These are phyloP conservation scores for Corymbia maculata DNA, from an alignment of 345 rosid species.

Conservation along the genomic window DNA sequence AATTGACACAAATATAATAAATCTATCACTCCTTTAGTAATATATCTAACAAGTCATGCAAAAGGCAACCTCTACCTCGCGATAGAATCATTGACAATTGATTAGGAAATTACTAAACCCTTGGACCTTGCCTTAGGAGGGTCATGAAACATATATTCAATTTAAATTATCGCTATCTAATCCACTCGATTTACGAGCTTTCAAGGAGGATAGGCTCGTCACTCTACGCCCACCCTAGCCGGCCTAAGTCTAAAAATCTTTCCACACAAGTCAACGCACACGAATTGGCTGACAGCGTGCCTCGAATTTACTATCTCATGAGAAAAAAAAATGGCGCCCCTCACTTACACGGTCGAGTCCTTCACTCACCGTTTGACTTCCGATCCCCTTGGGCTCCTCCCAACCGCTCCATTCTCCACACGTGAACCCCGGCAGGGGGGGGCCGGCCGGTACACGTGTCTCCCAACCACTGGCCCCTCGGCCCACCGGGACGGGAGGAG, in stretches of 20 bases:
- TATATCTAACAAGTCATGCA: neutral
- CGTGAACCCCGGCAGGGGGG: neutral
- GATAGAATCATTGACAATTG: neutral
- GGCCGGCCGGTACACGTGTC: slow-evolving; percentile 4
- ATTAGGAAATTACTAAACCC: neutral
- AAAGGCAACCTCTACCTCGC: neutral
- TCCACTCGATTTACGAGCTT: neutral
- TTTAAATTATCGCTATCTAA: neutral
- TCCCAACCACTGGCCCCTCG: neutral
- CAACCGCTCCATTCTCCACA: neutral
- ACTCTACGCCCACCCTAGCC: neutral
- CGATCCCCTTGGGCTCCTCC: neutral
- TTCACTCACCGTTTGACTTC: neutral
- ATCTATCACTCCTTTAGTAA: too few relatives aligned
- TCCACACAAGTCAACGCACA: neutral
- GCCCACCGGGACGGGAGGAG: neutral
- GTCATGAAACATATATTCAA: rapidly evolving
- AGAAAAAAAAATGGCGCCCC: neutral
- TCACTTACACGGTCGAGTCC: neutral
- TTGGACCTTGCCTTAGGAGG: neutral
- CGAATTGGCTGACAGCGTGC: neutral
- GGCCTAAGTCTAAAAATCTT: neutral
- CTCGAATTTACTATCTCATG: neutral
- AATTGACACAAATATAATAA: too few relatives aligned
- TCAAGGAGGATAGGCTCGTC: neutral